phyloP scores from a whole-genome alignment of 2,329 filamentous ascomycete genomes.

The Apiospora arundinis region DNA sequence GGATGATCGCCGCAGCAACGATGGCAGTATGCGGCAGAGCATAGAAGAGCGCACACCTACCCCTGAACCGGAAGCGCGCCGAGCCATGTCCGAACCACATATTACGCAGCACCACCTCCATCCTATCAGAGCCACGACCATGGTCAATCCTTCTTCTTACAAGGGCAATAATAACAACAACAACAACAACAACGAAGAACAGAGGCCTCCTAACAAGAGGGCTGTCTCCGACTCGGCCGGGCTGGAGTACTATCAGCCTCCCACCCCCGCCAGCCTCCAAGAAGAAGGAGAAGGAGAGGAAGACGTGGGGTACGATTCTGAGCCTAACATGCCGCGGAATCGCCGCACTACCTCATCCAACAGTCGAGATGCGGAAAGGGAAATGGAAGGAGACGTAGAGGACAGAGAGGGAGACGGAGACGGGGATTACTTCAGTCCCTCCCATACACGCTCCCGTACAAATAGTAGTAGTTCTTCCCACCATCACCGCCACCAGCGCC shows the following conservation, averaged over 20 bases:
- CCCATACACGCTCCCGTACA: not conserved
- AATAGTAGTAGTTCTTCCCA: not conserved
- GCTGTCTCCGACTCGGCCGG: slow-evolving; percentile 33
- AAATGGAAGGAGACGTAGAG: not conserved
- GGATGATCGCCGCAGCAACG: not conserved
- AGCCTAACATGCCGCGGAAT: slow-evolving; percentile 36
- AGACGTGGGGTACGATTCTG: slow-evolving; percentile 42
- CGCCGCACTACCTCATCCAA: not conserved
- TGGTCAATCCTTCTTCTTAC: not conserved
- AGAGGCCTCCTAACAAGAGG: slow-evolving; percentile 23
- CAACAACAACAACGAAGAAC: not conserved
- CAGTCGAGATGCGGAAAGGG: slow-evolving; percentile 29
- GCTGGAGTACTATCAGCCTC: slow-evolving; percentile 30
- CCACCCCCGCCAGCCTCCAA: slow-evolving; percentile 35
- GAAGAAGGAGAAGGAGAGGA: slow-evolving; percentile 24
- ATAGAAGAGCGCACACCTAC: slow-evolving; percentile 20
- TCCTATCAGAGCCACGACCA: not conserved
- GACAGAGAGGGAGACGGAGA: not conserved
- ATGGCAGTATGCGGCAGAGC: not conserved
- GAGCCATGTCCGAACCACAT: slow-evolving; percentile 31
- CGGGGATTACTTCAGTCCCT: slow-evolving; percentile 1
- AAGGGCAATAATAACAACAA: slow-evolving; percentile 2
- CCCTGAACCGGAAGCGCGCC: slow-evolving; percentile 20
- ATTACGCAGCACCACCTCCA: not conserved
- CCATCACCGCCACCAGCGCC: not conserved